Percentiles rank a stretch among this genome's conserved stretches.
phyloP scores from a whole-genome alignment of 139 green algal genomes.

The Chlamydomonas eustigma region DNA sequence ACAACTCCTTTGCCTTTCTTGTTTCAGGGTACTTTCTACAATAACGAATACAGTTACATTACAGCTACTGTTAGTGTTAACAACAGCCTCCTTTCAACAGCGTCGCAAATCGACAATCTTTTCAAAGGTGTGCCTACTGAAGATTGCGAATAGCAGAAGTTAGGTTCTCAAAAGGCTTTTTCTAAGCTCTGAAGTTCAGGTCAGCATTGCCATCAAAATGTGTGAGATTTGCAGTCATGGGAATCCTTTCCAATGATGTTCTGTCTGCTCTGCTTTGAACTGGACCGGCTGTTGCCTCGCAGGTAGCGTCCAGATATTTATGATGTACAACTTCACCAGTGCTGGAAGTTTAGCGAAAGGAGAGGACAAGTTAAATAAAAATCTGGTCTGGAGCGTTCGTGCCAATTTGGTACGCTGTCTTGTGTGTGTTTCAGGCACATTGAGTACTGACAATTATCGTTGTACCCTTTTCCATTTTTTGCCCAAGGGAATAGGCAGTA shows the following conservation, averaged over 20 bases:
- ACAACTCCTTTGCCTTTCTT: neutral
- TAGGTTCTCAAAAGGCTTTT: no score
- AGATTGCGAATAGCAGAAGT: no score
- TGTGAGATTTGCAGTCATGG: no score
- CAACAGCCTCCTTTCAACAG: neutral
- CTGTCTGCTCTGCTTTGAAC: no score
- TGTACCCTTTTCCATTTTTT: no score
- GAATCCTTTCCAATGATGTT: no score
- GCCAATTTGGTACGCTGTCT: neutral
- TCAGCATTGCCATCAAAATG: no score
- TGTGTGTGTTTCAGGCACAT: no score
- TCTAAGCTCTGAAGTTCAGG: no score
- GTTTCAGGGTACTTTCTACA: slow-evolving; percentile 10
- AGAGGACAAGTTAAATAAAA: neutral
- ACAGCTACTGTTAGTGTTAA: slow-evolving; percentile 1
- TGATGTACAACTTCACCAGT: neutral
- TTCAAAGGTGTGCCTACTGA: neutral
- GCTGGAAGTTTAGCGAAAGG: neutral
- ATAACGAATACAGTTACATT: slow-evolving; percentile 3
- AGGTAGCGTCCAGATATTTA: neutral
- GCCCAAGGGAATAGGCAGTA: no score
- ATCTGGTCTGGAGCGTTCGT: neutral
- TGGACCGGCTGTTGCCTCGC: neutral
- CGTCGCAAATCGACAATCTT: neutral
- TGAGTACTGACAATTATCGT: no score